Conservation (phyloP, 2,329 filamentous ascomycete species). For the Fusarium buxicola region DNA sequence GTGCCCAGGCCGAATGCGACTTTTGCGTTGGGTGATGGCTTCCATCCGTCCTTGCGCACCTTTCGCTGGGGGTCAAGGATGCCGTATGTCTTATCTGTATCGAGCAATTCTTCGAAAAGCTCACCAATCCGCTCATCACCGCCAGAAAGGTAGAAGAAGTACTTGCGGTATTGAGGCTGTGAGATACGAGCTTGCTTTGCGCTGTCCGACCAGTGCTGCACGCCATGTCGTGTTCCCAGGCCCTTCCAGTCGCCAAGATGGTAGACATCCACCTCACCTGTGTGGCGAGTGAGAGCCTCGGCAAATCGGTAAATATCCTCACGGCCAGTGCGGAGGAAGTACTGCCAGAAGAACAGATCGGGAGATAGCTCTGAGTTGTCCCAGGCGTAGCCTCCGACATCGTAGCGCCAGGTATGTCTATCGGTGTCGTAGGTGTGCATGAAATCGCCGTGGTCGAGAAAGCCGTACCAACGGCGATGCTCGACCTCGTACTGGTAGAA, state of each 20-base stretch:
- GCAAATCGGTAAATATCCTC: constrained; percentile 69
- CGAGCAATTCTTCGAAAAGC: constrained; percentile 61
- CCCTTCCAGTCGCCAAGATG: constrained; percentile 69
- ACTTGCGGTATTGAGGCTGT: constrained; percentile 64
- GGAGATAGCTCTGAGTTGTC: constrained; percentile 73
- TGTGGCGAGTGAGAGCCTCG: constrained; percentile 68
- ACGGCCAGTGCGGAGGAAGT: constrained; percentile 69
- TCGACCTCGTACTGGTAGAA: constrained; percentile 68
- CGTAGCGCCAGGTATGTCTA: constrained; percentile 71
- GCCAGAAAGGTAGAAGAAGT: constrained; percentile 66
- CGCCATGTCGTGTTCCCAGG: constrained; percentile 71
- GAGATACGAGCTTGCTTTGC: constrained; percentile 72
- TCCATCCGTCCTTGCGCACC: constrained; percentile 64
- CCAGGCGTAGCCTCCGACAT: constrained; percentile 73
- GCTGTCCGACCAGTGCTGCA: constrained; percentile 71
- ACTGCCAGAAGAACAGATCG: constrained; percentile 71
- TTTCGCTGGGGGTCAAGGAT: constrained; percentile 68
- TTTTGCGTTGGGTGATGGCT: constrained; percentile 55
- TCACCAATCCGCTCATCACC: constrained; percentile 69
- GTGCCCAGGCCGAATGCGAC: constrained; percentile 66
- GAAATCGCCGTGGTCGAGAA: constrained; percentile 71
- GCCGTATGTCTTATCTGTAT: constrained; percentile 64
- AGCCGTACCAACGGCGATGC: constrained; percentile 71
- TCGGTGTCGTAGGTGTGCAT: constrained; percentile 71
- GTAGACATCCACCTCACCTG: constrained; percentile 71